Evolutionary conservation across 2,329 filamentous ascomycete genomes (phyloP).

Genomic region (Diaporthe citriasiana): DNA sequence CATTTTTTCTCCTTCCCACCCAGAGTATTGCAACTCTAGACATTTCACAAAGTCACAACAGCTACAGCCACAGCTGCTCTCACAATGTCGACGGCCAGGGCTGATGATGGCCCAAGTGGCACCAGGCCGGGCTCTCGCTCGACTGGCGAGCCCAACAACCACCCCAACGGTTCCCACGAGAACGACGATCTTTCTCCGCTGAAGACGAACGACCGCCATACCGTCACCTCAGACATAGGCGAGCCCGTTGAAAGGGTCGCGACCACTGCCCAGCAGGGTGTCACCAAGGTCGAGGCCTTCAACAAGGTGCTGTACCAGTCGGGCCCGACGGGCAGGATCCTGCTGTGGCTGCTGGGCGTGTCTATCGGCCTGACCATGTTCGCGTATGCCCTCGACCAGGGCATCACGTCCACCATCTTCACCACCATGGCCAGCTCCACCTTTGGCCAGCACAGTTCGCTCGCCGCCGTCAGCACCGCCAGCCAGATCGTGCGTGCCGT

Average conservation of each 20-base stretch:
- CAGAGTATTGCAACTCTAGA: constrained; percentile 5
- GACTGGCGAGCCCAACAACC: constrained; percentile 15
- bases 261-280: constrained; percentile 45
- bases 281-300: constrained; percentile 55
- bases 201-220: constrained; percentile 28
- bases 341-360: constrained; percentile 54
- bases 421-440: constrained; percentile 53
- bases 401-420: constrained; percentile 53
- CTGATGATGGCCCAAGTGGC: constrained; percentile 7
- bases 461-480: constrained; percentile 52
- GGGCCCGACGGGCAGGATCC: constrained; percentile 51
- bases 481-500: constrained; percentile 55
- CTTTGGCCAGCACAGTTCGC: constrained; percentile 51
- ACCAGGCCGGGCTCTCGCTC: constrained; percentile 18
- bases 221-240: constrained; percentile 23
- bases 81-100: constrained; percentile 28
- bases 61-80: background rate
- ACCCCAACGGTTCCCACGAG: constrained; percentile 4
- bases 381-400: constrained; percentile 55
- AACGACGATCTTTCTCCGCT: constrained; percentile 25
- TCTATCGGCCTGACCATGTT: constrained; percentile 54
- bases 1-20: background rate
- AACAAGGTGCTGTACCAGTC: constrained; percentile 57
- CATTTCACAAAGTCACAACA: background rate
- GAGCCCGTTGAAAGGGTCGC: constrained; percentile 24